phyloP scores from a whole-genome alignment of 2,329 filamentous ascomycete genomes.

The Kalmusia sp. region DNA sequence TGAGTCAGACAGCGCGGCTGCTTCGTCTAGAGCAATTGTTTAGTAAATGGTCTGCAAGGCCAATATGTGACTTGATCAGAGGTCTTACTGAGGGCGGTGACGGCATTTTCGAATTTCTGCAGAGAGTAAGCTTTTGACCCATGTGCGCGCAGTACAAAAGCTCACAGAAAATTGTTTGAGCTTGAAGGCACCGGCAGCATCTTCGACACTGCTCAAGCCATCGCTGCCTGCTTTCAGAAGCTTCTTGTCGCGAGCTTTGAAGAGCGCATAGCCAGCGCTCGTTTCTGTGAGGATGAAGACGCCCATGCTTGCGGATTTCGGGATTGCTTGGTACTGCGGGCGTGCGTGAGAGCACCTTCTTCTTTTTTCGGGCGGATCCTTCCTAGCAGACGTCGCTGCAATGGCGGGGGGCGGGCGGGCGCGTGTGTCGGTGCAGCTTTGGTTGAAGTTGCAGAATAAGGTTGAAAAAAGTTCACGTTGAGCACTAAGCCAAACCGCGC shows the following conservation, averaged over 20 bases:
- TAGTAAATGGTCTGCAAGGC: no score
- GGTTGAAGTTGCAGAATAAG: no score
- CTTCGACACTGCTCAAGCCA: constrained; percentile 80
- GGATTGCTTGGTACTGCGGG: constrained; percentile 8
- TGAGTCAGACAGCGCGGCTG: constrained; percentile 77
- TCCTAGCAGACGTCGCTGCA: not conserved
- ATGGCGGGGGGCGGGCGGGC: constrained; percentile 23
- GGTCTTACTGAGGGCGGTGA: constrained; percentile 84
- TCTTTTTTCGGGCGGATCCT: not conserved
- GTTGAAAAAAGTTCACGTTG: not conserved
- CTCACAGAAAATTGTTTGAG: constrained; percentile 82
- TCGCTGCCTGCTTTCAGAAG: constrained; percentile 86
- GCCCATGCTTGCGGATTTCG: constrained; percentile 46
- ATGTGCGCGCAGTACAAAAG: not conserved
- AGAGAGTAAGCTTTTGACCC: not conserved
- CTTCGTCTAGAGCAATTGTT: no score
- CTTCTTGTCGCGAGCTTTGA: constrained; percentile 99
- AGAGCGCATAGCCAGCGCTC: constrained; percentile 94
- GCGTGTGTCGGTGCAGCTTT: constrained; percentile 19
- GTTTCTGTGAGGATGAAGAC: constrained; percentile 49
- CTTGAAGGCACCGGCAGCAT: constrained; percentile 88
- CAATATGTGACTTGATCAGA: no score
- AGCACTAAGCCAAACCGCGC: constrained; percentile 1
- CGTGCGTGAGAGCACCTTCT: constrained; percentile 19
- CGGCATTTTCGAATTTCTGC: constrained; percentile 92